Percentiles rank a stretch among this genome's conserved stretches.
These are phyloP conservation scores for Solanum ahanhuiri DNA, from an alignment of 257 asterid species.

Conservation along the genomic window DNA sequence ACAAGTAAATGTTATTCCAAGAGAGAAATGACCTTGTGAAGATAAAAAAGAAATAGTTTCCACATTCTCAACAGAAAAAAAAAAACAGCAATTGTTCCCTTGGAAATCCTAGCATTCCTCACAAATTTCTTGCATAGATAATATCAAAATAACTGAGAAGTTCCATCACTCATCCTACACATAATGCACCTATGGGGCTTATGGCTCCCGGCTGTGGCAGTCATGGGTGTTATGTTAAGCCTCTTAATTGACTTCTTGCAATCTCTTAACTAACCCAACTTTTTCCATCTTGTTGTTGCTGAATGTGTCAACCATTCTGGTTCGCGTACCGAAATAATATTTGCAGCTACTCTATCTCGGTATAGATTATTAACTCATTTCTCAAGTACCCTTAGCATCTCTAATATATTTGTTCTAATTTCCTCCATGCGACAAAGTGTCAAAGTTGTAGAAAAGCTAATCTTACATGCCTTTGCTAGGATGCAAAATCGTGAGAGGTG, in stretches of 20 bases:
- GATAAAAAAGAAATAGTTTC: neutral
- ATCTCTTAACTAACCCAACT: neutral
- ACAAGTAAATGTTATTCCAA: neutral
- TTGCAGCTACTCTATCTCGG: neutral
- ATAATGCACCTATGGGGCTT: neutral
- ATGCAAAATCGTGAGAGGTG: neutral
- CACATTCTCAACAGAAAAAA: neutral
- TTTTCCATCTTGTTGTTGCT: neutral
- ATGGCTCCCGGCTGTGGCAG: neutral
- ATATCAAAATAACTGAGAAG: neutral
- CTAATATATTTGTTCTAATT: neutral
- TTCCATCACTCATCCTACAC: neutral
- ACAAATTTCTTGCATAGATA: neutral
- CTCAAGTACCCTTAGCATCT: neutral
- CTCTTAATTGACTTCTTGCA: neutral
- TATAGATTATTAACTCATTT: neutral
- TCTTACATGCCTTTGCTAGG: neutral
- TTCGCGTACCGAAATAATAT: neutral
- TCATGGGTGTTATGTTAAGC: neutral
- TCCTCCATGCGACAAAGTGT: neutral
- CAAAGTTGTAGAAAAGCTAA: neutral
- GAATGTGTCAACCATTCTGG: neutral
- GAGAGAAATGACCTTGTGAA: neutral
- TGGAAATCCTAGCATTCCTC: neutral
- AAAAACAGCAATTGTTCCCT: neutral